A percentile compares a stretch with the other conserved stretches of the same genome.
Evolutionary conservation across 1,284 basidiomycete species (phyloP).

Genomic region (Trichosporon faecale): DNA sequence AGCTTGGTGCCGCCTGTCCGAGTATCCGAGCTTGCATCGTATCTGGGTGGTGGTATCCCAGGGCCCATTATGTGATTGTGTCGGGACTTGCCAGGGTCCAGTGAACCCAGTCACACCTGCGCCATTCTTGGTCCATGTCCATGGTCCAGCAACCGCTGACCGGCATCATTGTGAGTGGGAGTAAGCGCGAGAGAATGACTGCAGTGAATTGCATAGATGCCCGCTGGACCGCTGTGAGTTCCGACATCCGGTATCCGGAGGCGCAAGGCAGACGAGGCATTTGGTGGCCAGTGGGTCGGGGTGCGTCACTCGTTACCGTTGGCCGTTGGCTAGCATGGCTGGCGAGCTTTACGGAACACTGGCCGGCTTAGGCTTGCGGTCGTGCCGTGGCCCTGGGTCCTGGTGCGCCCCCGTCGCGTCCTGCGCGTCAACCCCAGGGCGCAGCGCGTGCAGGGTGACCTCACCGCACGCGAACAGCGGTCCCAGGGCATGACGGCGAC

Average conservation of each 20-base stretch:
- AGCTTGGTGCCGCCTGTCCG: neutral
- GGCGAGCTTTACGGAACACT: neutral
- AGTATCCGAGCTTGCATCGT: neutral
- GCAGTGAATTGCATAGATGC: neutral
- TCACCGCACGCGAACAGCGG: neutral
- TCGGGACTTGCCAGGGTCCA: neutral
- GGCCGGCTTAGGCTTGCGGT: neutral
- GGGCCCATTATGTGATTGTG: neutral
- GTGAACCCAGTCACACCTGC: neutral
- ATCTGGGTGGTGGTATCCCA: neutral
- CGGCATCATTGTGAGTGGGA: neutral
- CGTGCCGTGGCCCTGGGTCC: neutral
- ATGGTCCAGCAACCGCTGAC: neutral
- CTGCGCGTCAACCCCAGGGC: neutral
- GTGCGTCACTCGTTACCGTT: neutral
- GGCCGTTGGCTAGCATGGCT: neutral
- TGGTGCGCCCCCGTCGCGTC: neutral
- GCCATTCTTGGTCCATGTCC: neutral
- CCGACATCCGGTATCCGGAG: neutral
- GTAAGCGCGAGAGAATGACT: neutral
- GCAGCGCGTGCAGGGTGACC: too few species aligned
- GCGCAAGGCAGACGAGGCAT: neutral
- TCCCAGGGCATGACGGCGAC: neutral
- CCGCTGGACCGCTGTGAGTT: neutral
- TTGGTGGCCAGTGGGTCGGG: neutral